A percentile compares a stretch with the other conserved stretches of the same genome.
Evolutionary conservation across 306 rosid genomes (phyloP).

Genomic region (Herpetospermum pedunculosum): DNA sequence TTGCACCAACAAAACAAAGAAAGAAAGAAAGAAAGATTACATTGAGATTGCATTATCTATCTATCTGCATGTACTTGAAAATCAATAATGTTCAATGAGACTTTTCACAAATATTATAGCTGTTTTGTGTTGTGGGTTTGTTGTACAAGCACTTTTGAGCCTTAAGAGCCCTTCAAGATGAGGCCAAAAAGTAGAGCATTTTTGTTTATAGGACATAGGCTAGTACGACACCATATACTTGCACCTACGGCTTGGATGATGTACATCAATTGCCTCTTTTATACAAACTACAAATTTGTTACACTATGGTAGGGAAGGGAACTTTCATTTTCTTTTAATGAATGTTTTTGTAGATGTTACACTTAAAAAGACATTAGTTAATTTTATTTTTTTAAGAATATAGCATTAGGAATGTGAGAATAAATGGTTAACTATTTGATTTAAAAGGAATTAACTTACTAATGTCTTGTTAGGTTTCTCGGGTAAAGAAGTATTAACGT

Average conservation of each 20-base stretch:
- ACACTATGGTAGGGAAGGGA: not conserved
- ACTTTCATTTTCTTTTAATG: too few species aligned
- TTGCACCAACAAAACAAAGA: not conserved
- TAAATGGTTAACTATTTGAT: too few species aligned
- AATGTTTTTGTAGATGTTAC: not conserved
- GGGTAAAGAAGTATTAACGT: too few species aligned
- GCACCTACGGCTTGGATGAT: not conserved
- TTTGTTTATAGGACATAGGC: not conserved
- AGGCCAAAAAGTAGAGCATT: not conserved
- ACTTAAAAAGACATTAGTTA: not conserved
- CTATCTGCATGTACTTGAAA: conserved; percentile 2
- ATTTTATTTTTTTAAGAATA: too few species aligned
- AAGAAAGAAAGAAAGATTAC: not conserved
- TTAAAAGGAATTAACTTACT: too few species aligned
- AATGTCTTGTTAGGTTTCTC: too few species aligned
- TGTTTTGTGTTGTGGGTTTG: not conserved
- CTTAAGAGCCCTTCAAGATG: not conserved
- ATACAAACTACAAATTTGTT: too few species aligned
- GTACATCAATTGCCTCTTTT: not conserved
- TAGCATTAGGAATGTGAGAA: not conserved
- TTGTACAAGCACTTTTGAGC: not conserved
- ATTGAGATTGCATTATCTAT: conserved; percentile 1
- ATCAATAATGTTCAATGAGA: not conserved
- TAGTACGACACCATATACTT: not conserved
- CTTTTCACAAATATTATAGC: not conserved